These are phyloP conservation scores for Cadophora sp. DNA, from an alignment of 2,329 filamentous ascomycete species.

Conservation along the genomic window DNA sequence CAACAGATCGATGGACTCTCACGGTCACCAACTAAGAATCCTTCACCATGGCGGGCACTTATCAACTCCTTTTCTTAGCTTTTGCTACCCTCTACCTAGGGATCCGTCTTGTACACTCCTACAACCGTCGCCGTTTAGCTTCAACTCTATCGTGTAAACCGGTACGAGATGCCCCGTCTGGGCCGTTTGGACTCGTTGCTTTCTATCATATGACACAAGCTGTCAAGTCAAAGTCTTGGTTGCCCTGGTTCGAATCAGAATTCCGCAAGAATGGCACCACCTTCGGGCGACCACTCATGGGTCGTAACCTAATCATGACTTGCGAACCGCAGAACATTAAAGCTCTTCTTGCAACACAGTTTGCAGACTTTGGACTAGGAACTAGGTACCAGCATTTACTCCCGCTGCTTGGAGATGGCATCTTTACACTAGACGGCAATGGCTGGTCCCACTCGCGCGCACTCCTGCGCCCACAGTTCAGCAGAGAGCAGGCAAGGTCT, in stretches of 20 bases:
- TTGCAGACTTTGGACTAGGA: conserved; percentile 58
- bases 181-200: background rate
- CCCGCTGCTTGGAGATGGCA: conserved; percentile 59
- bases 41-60: background rate
- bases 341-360: conserved; percentile 59
- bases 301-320: conserved; percentile 10
- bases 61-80: background rate
- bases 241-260: background rate
- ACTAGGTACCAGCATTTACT: conserved; percentile 51
- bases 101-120: background rate
- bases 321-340: conserved; percentile 59
- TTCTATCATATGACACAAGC: background rate
- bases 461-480: conserved; percentile 71
- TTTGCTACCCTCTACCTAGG: background rate
- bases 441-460: conserved; percentile 51
- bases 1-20: too few species aligned
- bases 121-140: background rate
- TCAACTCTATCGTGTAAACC: background rate
- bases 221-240: background rate
- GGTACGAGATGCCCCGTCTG: background rate
- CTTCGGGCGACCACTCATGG: background rate
- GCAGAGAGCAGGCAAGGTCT: background rate
- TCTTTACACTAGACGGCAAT: conserved; percentile 58
- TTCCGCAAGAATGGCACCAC: background rate
- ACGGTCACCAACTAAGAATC: background rate